Conservation (phyloP, 352 stramenopile genomes). For the Phytophthora sansomeana region DNA sequence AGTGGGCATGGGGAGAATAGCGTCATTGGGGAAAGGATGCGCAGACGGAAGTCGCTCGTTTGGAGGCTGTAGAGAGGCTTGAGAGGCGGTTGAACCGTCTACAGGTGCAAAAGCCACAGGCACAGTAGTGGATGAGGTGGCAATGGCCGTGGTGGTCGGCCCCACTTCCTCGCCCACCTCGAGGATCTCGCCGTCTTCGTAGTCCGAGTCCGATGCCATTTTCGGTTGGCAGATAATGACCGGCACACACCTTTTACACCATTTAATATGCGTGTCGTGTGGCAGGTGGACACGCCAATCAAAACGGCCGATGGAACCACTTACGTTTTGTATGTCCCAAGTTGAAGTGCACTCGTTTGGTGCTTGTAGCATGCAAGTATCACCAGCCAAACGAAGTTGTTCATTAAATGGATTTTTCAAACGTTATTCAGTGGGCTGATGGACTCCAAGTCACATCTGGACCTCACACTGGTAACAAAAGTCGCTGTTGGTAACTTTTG, state of each 20-base stretch:
- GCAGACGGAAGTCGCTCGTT: background rate
- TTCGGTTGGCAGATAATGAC: conserved; percentile 13
- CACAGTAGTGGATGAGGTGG: background rate
- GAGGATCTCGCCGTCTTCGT: conserved; percentile 80
- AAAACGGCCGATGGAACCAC: background rate
- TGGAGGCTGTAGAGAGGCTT: conserved; percentile 1
- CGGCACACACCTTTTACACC: background rate
- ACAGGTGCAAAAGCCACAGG: background rate
- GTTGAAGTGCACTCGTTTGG: background rate
- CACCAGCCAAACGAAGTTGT: no score
- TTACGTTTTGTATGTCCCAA: background rate
- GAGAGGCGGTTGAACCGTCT: background rate
- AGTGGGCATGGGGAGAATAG: conserved; percentile 14
- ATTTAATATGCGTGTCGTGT: background rate
- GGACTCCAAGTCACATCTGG: no score
- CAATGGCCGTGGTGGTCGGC: background rate
- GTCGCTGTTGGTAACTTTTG: background rate
- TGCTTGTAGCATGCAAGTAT: no score
- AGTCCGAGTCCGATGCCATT: conserved; percentile 51
- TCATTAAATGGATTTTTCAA: no score
- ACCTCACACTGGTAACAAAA: no score
- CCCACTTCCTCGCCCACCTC: conserved; percentile 67
- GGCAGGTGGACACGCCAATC: background rate
- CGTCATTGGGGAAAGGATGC: background rate
- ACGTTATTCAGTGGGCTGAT: no score